A percentile compares a stretch with the other conserved stretches of the same genome.
Conservation (phyloP, 2,329 filamentous ascomycete species). For the Triangularia setosa region DNA sequence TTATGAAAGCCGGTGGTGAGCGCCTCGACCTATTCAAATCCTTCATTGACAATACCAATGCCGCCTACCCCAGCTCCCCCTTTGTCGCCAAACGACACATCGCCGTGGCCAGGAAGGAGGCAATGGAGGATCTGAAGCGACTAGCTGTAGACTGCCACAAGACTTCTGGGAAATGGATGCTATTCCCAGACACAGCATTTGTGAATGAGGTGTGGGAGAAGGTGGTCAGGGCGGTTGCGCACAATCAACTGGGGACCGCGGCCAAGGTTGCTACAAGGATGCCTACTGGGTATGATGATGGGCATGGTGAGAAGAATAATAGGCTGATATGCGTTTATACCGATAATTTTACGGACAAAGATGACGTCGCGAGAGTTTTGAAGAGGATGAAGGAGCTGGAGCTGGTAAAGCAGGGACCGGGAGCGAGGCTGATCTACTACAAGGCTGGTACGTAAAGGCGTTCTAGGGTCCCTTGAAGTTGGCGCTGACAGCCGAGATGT, state of each 20-base stretch:
- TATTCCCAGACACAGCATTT: conserved; percentile 55
- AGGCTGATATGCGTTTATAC: conserved; percentile 77
- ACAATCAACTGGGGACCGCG: conserved; percentile 64
- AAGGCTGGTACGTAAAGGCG: conserved; percentile 59
- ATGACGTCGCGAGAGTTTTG: conserved; percentile 67
- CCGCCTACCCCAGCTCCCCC: conserved; percentile 33
- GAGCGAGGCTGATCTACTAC: conserved; percentile 63
- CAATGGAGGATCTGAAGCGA: conserved; percentile 53
- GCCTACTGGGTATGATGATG: neutral
- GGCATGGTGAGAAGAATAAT: conserved; percentile 36
- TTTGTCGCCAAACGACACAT: conserved; percentile 43
- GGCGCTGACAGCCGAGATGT: neutral
- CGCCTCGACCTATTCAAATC: conserved; percentile 43
- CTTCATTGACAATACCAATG: conserved; percentile 45
- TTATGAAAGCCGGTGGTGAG: conserved; percentile 51
- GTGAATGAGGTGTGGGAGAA: conserved; percentile 63
- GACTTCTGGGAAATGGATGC: conserved; percentile 74
- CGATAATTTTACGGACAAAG: conserved; percentile 63
- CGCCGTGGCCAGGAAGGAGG: conserved; percentile 45
- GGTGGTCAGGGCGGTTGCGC: conserved; percentile 63
- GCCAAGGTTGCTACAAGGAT: conserved; percentile 68
- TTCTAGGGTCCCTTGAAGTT: neutral
- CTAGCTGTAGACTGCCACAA: conserved; percentile 58
- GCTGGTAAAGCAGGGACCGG: conserved; percentile 46
- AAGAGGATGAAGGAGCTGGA: conserved; percentile 57